Evolutionary conservation across 305 asterid genomes (phyloP).

Genomic region (Withania somnifera): DNA sequence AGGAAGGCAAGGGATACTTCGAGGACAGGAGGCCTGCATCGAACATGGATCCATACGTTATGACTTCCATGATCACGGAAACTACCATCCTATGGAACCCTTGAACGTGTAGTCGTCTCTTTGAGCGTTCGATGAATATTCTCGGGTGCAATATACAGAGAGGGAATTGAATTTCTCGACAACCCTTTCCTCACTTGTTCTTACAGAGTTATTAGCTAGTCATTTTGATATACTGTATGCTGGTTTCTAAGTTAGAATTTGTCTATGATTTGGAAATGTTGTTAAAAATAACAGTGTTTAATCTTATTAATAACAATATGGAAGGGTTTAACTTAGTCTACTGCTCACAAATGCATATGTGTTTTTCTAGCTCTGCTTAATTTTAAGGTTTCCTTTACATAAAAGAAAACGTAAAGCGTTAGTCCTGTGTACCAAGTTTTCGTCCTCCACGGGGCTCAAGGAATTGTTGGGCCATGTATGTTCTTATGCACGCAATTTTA

Average conservation of each 20-base stretch:
- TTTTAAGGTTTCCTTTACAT: background rate
- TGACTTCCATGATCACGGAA: constrained; percentile 84
- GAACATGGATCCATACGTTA: constrained; percentile 79
- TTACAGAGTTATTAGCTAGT: background rate
- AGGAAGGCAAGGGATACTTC: constrained; percentile 79
- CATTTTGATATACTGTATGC: background rate
- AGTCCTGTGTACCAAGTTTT: background rate
- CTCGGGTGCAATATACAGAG: background rate
- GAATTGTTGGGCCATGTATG: background rate
- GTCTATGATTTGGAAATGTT: background rate
- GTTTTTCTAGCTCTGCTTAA: background rate
- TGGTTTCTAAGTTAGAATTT: background rate
- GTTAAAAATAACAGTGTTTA: background rate
- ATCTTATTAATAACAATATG: constrained; percentile 1
- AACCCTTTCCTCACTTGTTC: background rate
- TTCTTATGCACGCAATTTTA: background rate
- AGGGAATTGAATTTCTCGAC: background rate
- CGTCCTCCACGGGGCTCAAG: background rate
- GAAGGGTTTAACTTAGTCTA: background rate
- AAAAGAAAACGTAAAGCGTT: background rate
- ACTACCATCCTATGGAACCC: constrained; percentile 51
- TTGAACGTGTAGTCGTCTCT: background rate
- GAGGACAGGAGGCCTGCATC: constrained; percentile 93
- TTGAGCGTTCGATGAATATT: background rate
- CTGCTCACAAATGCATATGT: background rate